phyloP scores from a whole-genome alignment of 116 monocot species.

The Dioscorea cayenensis region DNA sequence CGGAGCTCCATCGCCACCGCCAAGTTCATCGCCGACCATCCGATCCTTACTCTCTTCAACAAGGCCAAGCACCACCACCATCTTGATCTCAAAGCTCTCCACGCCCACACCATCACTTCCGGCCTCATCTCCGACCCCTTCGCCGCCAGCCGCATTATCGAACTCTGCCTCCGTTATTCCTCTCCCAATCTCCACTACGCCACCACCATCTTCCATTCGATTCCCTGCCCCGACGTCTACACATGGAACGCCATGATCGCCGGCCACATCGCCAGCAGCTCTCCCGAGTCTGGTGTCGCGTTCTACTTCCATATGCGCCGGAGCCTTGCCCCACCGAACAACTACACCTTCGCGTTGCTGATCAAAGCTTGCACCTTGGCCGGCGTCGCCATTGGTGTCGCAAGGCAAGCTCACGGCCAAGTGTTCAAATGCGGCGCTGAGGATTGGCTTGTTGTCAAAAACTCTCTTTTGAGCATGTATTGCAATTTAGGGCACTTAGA shows the following conservation, averaged over 20 bases:
- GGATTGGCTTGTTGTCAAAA: slow-evolving; percentile 30
- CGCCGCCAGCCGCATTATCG: slow-evolving; percentile 35
- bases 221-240: slow-evolving; percentile 29
- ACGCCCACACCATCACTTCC: slow-evolving; percentile 31
- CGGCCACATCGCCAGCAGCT: slow-evolving; percentile 10
- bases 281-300: slow-evolving; percentile 1
- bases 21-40: slow-evolving; percentile 12
- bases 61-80: not conserved
- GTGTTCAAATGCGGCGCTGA: slow-evolving; percentile 36
- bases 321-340: slow-evolving; percentile 24
- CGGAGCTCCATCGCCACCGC: too few relatives aligned
- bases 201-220: slow-evolving; percentile 21
- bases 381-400: not conserved
- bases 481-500: slow-evolving; percentile 25
- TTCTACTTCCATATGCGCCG: slow-evolving; percentile 49
- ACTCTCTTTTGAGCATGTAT: slow-evolving; percentile 53
- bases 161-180: slow-evolving; percentile 23
- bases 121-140: slow-evolving; percentile 37
- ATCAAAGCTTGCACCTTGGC: slow-evolving; percentile 21
- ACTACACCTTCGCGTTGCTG: slow-evolving; percentile 41
- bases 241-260: slow-evolving; percentile 54
- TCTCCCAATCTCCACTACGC: slow-evolving; percentile 12
- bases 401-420: slow-evolving; percentile 36
- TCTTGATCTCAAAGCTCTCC: slow-evolving; percentile 25
- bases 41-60: slow-evolving; percentile 16